A percentile compares a stretch with the other conserved stretches of the same genome.
These are phyloP conservation scores for Cercophora scortea DNA, from an alignment of 495 filamentous ascomycete species.

Conservation along the genomic window DNA sequence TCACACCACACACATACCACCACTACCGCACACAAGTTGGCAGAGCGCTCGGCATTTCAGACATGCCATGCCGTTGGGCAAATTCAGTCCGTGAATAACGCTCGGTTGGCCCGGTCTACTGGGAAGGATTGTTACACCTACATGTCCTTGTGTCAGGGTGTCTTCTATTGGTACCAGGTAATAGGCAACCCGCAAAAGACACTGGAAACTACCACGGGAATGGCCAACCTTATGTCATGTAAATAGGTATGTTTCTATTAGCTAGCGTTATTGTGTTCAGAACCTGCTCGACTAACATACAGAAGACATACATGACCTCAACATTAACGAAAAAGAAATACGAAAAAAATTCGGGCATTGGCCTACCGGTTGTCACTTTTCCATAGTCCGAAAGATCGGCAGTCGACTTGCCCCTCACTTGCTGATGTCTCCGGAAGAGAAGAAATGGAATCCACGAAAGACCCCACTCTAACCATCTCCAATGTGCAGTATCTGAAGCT, in stretches of 20 bases:
- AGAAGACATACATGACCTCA: not conserved
- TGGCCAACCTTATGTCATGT: no score
- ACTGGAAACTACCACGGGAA: no score
- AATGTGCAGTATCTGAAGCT: constrained; percentile 6
- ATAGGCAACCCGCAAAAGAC: no score
- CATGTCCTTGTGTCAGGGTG: no score
- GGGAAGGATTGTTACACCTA: no score
- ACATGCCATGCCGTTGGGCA: no score
- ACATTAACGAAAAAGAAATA: not conserved
- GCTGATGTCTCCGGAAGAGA: not conserved
- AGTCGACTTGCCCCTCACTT: constrained; percentile 1
- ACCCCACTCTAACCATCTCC: not conserved
- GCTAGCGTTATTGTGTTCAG: no score
- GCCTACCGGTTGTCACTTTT: not conserved
- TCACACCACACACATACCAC: not conserved
- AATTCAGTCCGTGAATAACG: no score
- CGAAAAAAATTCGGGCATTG: not conserved
- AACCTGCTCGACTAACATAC: not conserved
- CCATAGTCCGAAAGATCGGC: constrained; percentile 7
- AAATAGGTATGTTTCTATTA: no score
- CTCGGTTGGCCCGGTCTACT: no score
- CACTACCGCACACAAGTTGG: not conserved
- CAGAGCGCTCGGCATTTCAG: not conserved
- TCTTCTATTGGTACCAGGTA: no score
- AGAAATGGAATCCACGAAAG: not conserved